Evolutionary conservation across 495 filamentous ascomycete genomes (phyloP).

Genomic region (Evernia prunastri): DNA sequence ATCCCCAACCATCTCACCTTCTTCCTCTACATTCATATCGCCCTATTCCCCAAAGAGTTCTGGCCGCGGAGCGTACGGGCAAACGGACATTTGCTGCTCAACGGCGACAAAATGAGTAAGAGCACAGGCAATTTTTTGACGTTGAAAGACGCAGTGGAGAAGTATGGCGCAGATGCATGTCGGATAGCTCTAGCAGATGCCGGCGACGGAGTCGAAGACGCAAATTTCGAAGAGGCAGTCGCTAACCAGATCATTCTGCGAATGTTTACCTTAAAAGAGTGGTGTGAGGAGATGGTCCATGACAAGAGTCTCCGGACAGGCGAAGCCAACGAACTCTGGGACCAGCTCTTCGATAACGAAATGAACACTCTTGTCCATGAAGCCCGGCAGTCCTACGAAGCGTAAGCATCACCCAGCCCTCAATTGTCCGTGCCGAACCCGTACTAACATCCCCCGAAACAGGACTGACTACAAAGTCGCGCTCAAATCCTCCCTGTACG

Average conservation of each 20-base stretch:
- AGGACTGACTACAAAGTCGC: constrained; percentile 83
- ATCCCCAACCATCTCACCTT: constrained; percentile 91
- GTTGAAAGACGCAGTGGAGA: constrained; percentile 73
- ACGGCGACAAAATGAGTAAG: constrained; percentile 97
- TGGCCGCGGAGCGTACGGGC: constrained; percentile 79
- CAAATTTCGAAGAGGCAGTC: constrained; percentile 94
- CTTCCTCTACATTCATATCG: constrained; percentile 91
- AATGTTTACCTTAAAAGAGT: constrained; percentile 79
- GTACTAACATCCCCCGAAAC: constrained; percentile 31
- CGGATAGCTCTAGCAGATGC: constrained; percentile 90
- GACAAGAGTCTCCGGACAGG: constrained; percentile 65
- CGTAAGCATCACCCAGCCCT: constrained; percentile 38
- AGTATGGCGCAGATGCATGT: constrained; percentile 91
- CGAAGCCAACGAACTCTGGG: constrained; percentile 69
- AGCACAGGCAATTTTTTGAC: constrained; percentile 94
- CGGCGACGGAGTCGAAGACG: constrained; percentile 89
- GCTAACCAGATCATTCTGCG: constrained; percentile 86
- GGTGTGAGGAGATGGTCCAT: constrained; percentile 78
- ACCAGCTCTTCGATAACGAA: constrained; percentile 88
- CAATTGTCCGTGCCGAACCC: background rate
- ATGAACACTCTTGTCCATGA: constrained; percentile 77
- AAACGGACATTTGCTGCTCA: constrained; percentile 90
- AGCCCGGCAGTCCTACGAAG: constrained; percentile 66
- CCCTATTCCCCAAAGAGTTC: constrained; percentile 77
- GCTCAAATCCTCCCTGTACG: constrained; percentile 83